phyloP scores from a whole-genome alignment of 1,284 basidiomycete species.

The Microbotryomycetes sp. region DNA sequence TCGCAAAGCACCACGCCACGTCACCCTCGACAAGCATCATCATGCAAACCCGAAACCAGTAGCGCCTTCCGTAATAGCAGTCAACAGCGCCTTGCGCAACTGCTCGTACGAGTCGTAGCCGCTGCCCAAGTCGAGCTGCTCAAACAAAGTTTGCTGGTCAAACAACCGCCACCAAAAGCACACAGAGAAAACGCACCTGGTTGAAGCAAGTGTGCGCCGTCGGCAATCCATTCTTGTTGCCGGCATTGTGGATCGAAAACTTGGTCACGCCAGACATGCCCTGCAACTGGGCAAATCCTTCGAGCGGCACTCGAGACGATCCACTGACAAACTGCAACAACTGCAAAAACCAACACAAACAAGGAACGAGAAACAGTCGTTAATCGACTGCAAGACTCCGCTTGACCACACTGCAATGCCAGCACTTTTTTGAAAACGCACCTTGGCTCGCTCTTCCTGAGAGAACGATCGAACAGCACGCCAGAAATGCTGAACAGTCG shows the following conservation, averaged over 20 bases:
- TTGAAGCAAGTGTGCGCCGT: constrained; percentile 58
- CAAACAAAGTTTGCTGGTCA: not conserved
- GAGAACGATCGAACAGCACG: constrained; percentile 95
- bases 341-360: not conserved
- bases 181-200: constrained; percentile 39
- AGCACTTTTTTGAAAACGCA: not conserved
- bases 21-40: too few species aligned
- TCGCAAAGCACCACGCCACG: not conserved
- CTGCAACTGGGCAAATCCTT: constrained; percentile 35
- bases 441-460: constrained; percentile 87
- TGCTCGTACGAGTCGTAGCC: constrained; percentile 84
- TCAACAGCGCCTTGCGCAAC: constrained; percentile 73
- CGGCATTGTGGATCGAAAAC: constrained; percentile 92
- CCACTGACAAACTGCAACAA: constrained; percentile 82
- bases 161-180: not conserved
- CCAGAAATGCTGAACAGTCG: constrained; percentile 99
- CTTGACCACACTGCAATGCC: not conserved
- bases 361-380: not conserved
- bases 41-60: constrained; percentile 81
- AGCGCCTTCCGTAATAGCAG: constrained; percentile 88
- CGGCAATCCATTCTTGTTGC: constrained; percentile 51
- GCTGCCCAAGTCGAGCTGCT: constrained; percentile 69
- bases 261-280: constrained; percentile 51
- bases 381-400: too few species aligned
- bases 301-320: constrained; percentile 73